These are phyloP conservation scores for Phytophthora lateralis DNA, from an alignment of 352 stramenopile genomes.

Conservation along the genomic window DNA sequence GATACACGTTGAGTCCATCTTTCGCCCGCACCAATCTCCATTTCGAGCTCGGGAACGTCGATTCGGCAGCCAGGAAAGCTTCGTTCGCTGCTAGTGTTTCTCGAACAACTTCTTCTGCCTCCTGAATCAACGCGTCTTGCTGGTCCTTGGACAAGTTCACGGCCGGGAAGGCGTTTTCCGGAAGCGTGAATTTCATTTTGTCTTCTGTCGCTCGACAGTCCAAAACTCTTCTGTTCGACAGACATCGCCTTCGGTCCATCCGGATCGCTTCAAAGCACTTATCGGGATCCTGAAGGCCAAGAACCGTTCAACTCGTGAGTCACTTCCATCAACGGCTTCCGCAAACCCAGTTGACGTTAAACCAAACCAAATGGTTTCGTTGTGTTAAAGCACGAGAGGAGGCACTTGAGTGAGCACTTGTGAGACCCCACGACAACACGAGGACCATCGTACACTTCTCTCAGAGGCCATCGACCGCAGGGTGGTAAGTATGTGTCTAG, in stretches of 20 bases:
- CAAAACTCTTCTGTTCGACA: slow-evolving; percentile 2
- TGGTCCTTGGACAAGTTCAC: slow-evolving; percentile 35
- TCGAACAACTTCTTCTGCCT: slow-evolving; percentile 44
- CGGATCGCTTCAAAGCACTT: slow-evolving; percentile 3
- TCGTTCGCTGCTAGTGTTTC: slow-evolving; percentile 51
- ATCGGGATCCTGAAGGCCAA: neutral
- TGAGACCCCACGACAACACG: neutral
- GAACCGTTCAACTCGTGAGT: slow-evolving; percentile 3
- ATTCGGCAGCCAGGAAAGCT: slow-evolving; percentile 35
- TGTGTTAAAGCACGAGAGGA: slow-evolving; percentile 18
- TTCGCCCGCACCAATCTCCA: slow-evolving; percentile 51
- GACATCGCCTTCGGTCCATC: neutral
- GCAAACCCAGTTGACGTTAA: slow-evolving; percentile 3
- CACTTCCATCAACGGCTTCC: slow-evolving; percentile 1
- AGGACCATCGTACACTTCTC: neutral
- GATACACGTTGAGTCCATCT: slow-evolving; percentile 40
- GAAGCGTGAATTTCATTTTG: slow-evolving; percentile 46
- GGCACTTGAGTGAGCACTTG: no score
- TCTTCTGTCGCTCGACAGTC: neutral
- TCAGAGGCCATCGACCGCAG: neutral
- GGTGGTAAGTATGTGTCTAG: neutral
- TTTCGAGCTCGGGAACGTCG: slow-evolving; percentile 31
- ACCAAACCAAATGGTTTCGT: slow-evolving; percentile 5
- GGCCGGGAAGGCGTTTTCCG: slow-evolving; percentile 34
- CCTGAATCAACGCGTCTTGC: slow-evolving; percentile 32